Evolutionary conservation across 768 basidiomycete genomes (phyloP).

Genomic region (Auricularia heimuer): DNA sequence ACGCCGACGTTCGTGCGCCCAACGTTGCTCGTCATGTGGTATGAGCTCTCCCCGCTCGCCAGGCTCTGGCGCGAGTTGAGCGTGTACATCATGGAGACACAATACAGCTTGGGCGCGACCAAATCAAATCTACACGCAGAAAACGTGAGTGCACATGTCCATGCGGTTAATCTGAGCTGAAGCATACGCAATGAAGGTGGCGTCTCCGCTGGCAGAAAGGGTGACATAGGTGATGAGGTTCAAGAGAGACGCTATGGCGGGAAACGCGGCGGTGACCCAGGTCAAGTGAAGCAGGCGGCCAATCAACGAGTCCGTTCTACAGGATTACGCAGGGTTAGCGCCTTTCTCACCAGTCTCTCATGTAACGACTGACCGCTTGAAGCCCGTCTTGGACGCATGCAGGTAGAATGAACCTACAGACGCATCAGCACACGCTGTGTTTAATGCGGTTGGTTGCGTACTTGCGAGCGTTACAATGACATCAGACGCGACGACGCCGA

Average conservation of each 20-base stretch:
- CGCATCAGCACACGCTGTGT: not conserved
- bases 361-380: not conserved
- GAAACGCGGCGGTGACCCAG: not conserved
- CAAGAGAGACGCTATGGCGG: not conserved
- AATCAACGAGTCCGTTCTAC: not conserved
- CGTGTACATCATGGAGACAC: not conserved
- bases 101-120: not conserved
- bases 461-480: not conserved
- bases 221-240: not conserved
- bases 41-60: not conserved
- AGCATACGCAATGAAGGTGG: not conserved
- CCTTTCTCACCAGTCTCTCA: too few species aligned
- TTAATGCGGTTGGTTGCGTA: not conserved
- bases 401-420: not conserved
- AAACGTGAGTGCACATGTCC: not conserved
- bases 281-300: not conserved
- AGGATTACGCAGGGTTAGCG: too few species aligned
- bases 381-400: not conserved
- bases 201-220: not conserved
- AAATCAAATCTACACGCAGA: not conserved
- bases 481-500: not conserved
- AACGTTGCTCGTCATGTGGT: not conserved
- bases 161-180: not conserved
- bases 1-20: not conserved
- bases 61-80: not conserved